Conservation (phyloP, 169 alveolate species). For the Plasmodium reichenowi region DNA sequence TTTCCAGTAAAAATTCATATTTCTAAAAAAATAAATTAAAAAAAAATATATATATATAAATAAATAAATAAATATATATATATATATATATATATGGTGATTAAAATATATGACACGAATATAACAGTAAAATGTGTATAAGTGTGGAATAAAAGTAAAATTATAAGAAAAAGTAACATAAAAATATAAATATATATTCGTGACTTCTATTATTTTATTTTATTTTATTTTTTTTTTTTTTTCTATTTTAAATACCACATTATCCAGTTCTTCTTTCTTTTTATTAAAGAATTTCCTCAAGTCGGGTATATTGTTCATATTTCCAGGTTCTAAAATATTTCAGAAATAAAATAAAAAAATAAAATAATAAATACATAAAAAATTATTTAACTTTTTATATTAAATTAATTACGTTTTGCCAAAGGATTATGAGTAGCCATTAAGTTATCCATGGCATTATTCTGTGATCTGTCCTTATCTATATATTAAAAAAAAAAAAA, state of each 20-base stretch:
- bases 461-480: slow-evolving; percentile 64
- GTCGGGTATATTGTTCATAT: slow-evolving; percentile 41
- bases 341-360: slow-evolving; percentile 3
- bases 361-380: not conserved
- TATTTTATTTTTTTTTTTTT: no score
- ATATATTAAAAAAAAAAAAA: slow-evolving; percentile 14
- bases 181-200: no score
- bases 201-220: no score
- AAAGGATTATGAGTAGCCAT: slow-evolving; percentile 64
- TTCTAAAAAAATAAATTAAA: slow-evolving; percentile 26
- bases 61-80: not conserved
- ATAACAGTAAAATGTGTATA: not conserved
- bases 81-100: not conserved
- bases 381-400: not conserved
- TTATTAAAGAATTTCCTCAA: slow-evolving; percentile 45
- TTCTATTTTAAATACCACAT: slow-evolving; percentile 39
- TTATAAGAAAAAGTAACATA: not conserved
- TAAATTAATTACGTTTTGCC: slow-evolving; percentile 49
- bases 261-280: slow-evolving; percentile 67
- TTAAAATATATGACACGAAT: not conserved
- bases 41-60: not conserved
- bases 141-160: not conserved
- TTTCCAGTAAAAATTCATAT: slow-evolving; percentile 69
- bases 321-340: slow-evolving; percentile 26
- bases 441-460: slow-evolving; percentile 48